phyloP scores from a whole-genome alignment of 768 basidiomycete species.

The Tricholomella constricta region DNA sequence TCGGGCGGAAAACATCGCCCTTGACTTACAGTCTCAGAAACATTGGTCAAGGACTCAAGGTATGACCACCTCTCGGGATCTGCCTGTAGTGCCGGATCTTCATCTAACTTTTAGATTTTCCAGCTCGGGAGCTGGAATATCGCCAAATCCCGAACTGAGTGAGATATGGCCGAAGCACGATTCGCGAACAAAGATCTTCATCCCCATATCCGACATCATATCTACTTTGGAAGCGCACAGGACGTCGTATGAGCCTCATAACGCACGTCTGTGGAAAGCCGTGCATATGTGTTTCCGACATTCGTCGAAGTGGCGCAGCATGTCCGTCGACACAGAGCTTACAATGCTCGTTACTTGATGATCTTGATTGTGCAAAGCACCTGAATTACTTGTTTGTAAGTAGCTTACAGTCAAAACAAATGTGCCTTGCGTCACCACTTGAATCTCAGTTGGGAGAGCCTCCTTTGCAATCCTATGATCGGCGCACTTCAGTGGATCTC shows the following conservation, averaged over 20 bases:
- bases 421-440: conserved; percentile 40
- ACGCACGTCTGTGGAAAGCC: conserved; percentile 38
- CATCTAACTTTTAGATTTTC: conserved; percentile 38
- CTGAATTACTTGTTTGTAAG: conserved; percentile 5
- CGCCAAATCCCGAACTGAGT: conserved; percentile 33
- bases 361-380: neutral
- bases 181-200: conserved; percentile 20
- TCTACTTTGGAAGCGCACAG: conserved; percentile 35
- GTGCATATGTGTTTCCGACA: conserved; percentile 44
- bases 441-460: conserved; percentile 27
- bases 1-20: conserved; percentile 33
- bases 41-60: conserved; percentile 49
- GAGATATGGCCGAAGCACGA: conserved; percentile 12
- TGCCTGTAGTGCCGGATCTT: neutral
- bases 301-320: conserved; percentile 47
- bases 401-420: conserved; percentile 42
- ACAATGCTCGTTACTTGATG: conserved; percentile 37
- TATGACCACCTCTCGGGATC: conserved; percentile 20
- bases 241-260: conserved; percentile 30
- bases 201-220: conserved; percentile 33
- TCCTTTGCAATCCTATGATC: too few relatives aligned
- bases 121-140: conserved; percentile 43
- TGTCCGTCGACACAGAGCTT: conserved; percentile 41
- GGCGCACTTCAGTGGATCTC: too few relatives aligned
- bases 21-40: conserved; percentile 44